Evolutionary conservation across 768 basidiomycete genomes (phyloP).

Genomic region (Porphyrellus cyaneotinctus): DNA sequence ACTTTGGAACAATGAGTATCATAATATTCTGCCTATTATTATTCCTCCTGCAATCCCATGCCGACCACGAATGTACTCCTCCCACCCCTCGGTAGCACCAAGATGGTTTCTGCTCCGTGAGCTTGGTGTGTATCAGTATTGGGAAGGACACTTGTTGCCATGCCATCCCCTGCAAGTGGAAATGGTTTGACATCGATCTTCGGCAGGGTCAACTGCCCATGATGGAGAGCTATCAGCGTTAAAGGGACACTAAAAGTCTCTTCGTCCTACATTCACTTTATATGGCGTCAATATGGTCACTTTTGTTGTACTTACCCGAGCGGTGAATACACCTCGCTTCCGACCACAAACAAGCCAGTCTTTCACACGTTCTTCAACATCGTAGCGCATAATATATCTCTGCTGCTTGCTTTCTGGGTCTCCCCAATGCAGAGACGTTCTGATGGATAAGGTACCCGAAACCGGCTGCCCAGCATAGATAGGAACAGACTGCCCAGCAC

Average conservation of each 20-base stretch:
- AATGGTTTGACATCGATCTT: slow-evolving; percentile 63
- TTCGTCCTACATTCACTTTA: slow-evolving; percentile 47
- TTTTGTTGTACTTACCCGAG: slow-evolving; percentile 47
- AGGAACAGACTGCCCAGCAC: slow-evolving; percentile 31
- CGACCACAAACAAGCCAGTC: slow-evolving; percentile 90
- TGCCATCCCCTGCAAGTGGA: slow-evolving; percentile 47
- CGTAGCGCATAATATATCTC: slow-evolving; percentile 65
- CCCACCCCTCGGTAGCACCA: slow-evolving; percentile 80
- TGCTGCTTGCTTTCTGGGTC: slow-evolving; percentile 38
- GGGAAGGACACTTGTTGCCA: slow-evolving; percentile 57
- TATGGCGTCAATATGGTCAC: not conserved
- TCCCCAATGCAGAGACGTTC: slow-evolving; percentile 78
- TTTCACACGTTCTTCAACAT: slow-evolving; percentile 73
- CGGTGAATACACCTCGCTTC: slow-evolving; percentile 80
- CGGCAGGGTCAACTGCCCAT: slow-evolving; percentile 77
- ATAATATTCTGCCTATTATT: not conserved
- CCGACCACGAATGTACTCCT: slow-evolving; percentile 76
- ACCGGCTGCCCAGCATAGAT: slow-evolving; percentile 88
- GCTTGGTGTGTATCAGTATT: slow-evolving; percentile 77
- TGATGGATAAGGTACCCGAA: slow-evolving; percentile 59
- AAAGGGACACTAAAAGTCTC: slow-evolving; percentile 56
- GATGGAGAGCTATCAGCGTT: slow-evolving; percentile 82
- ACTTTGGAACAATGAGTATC: not conserved
- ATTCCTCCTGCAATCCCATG: slow-evolving; percentile 48
- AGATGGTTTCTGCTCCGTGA: slow-evolving; percentile 77